These are phyloP conservation scores for Coprinellus micaceus DNA, from an alignment of 768 basidiomycete species.

Conservation along the genomic window DNA sequence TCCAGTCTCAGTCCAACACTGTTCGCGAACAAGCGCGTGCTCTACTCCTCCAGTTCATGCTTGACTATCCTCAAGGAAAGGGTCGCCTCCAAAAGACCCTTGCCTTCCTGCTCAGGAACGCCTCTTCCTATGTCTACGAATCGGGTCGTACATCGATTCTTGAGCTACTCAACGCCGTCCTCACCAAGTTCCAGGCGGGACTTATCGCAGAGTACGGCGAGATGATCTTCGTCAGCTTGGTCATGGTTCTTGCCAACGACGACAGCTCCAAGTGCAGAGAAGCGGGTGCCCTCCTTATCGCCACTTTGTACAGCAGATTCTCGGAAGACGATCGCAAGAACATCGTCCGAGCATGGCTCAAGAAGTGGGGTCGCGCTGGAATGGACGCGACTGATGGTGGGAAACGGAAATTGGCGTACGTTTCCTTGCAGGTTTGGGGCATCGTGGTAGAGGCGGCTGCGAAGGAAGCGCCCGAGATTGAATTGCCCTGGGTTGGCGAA, in stretches of 20 bases:
- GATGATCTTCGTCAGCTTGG: conserved; percentile 85
- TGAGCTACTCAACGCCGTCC: conserved; percentile 82
- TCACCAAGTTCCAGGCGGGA: conserved; percentile 76
- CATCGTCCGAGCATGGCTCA: conserved; percentile 64
- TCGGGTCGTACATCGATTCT: conserved; percentile 91
- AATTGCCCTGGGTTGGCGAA: conserved; percentile 53
- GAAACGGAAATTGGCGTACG: conserved; percentile 46
- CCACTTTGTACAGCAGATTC: conserved; percentile 67
- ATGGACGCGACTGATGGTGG: conserved; percentile 39
- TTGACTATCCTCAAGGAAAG: conserved; percentile 96
- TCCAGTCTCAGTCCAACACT: conserved; percentile 86
- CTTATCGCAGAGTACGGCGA: conserved; percentile 80
- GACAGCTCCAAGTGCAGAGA: conserved; percentile 85
- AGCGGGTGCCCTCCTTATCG: conserved; percentile 82
- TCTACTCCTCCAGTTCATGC: conserved; percentile 86
- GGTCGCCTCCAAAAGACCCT: conserved; percentile 85
- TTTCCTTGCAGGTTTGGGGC: conserved; percentile 81
- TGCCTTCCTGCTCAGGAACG: conserved; percentile 87
- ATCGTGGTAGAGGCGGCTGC: conserved; percentile 71
- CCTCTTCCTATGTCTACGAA: conserved; percentile 79
- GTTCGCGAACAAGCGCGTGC: conserved; percentile 91
- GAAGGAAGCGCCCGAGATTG: conserved; percentile 39
- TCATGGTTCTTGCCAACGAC: conserved; percentile 93
- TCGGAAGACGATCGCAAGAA: conserved; percentile 50
- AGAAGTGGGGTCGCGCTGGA: conserved; percentile 71